Evolutionary conservation across 371 early-diverging fungal genomes (phyloP), one percentile per base, ranked within the genome.

Genomic region (Lichtheimia ornata): DNA sequence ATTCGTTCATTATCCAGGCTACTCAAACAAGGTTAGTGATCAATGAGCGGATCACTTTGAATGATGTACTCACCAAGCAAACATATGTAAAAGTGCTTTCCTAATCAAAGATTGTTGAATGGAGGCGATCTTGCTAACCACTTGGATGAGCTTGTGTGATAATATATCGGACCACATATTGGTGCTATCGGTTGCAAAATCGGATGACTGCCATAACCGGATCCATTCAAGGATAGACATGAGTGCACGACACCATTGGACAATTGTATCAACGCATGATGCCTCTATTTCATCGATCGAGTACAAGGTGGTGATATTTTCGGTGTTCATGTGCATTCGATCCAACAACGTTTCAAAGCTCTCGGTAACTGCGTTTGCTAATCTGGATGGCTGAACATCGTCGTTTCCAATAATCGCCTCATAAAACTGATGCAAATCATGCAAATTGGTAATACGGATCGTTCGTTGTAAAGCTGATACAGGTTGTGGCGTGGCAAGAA

Each of bases 281-380:
- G 59, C 56, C 13, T 66, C 61, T 0, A 28, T 20, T 5, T 67
- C 72, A 13, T 74, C 60, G 27, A 59, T 24, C 0, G 18, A 53
- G 12, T 62, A 18, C 4, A 63, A 40, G 18, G 60, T 66, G 1
- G 55, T 45, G 6, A 75, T 27, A 15, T 50, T 43, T 1, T 70
- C 65, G 0, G 71, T 60, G 57, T 81, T 81, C 50, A 77, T 52
- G 3, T 63, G 15, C 72, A 81, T 77, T 2, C 74, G 53, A 53
- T 76, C 76, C 44, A 81, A 45, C 18, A 81, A 51, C 6, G 70
- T 73, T 42, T 77, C 81, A 28, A 77, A 56, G 20, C 76, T 75
- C 47, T 81, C 72, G 4, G 74, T 66, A 12, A 77, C 58, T 2
- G 70, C 50, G 12, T 72, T 69, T 45, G 67, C 60, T 13, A 70